phyloP scores from a whole-genome alignment of 106 monocot species.

The Dioscorea zingiberensis region DNA sequence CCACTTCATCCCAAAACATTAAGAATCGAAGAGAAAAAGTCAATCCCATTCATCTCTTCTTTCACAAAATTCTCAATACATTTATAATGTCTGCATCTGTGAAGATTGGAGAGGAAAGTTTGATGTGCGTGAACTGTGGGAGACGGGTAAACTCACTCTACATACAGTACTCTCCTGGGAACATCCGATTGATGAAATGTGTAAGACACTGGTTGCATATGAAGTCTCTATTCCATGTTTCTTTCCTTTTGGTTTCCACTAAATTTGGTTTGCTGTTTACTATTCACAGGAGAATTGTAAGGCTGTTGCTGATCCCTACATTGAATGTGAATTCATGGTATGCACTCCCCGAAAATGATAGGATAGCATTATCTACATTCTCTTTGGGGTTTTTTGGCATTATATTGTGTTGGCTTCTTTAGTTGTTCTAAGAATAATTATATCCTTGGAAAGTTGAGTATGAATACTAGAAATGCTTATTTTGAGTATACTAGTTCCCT shows the following conservation, averaged over 20 bases:
- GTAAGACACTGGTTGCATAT: constrained; percentile 1
- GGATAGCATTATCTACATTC: background rate
- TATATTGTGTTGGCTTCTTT: background rate
- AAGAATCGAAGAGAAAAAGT: too few relatives aligned
- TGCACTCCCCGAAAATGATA: background rate
- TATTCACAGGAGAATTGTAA: constrained; percentile 62
- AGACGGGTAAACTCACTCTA: background rate
- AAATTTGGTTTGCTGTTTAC: background rate
- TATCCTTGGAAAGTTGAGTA: background rate
- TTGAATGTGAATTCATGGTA: constrained; percentile 98
- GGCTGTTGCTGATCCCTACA: constrained; percentile 84
- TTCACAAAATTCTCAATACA: too few relatives aligned
- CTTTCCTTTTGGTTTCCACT: background rate
- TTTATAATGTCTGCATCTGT: background rate
- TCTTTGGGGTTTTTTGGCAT: background rate
- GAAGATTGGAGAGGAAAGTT: too few relatives aligned
- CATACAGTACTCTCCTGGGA: constrained; percentile 11
- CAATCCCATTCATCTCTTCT: too few relatives aligned
- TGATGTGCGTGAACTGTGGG: constrained; percentile 6
- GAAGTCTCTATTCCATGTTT: background rate
- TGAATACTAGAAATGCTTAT: too few relatives aligned
- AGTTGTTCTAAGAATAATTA: background rate
- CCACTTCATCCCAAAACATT: too few relatives aligned
- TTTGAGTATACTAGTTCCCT: background rate
- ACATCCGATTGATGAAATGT: constrained; percentile 11